Evolutionary conservation across 2,329 filamentous ascomycete species (phyloP).

Genomic region (Microcera coccophila): DNA sequence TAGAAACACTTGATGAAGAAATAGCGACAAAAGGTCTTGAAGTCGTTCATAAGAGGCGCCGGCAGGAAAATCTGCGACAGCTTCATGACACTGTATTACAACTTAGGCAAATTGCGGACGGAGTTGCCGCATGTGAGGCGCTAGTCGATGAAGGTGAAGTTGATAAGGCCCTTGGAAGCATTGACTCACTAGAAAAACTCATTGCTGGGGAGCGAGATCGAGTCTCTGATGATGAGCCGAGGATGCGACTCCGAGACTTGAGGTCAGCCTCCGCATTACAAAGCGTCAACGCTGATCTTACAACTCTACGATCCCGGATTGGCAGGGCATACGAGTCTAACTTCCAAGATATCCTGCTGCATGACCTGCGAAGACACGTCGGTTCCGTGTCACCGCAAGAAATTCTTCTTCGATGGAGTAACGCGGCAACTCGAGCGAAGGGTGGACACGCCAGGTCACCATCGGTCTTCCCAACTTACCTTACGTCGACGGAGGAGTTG

Average conservation of each 20-base stretch:
- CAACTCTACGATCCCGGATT: slow-evolving; percentile 71
- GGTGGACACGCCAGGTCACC: slow-evolving; percentile 63
- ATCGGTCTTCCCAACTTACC: slow-evolving; percentile 72
- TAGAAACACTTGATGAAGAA: slow-evolving; percentile 77
- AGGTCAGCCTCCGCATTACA: slow-evolving; percentile 74
- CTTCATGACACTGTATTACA: slow-evolving; percentile 80
- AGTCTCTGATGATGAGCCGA: slow-evolving; percentile 27
- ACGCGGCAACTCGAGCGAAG: slow-evolving; percentile 67
- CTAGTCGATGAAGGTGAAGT: slow-evolving; percentile 80
- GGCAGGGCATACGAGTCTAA: slow-evolving; percentile 81
- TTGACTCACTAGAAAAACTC: slow-evolving; percentile 74
- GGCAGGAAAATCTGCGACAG: slow-evolving; percentile 79
- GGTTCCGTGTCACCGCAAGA: slow-evolving; percentile 66
- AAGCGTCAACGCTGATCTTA: slow-evolving; percentile 73
- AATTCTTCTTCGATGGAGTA: slow-evolving; percentile 81
- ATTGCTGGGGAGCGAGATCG: slow-evolving; percentile 66
- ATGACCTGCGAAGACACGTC: slow-evolving; percentile 76
- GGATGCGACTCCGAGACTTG: slow-evolving; percentile 59
- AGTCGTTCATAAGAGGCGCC: slow-evolving; percentile 76
- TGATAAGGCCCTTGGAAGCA: slow-evolving; percentile 71
- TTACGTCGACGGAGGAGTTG: slow-evolving; percentile 67
- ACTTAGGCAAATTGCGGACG: slow-evolving; percentile 71
- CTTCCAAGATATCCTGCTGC: slow-evolving; percentile 73
- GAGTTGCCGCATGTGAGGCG: slow-evolving; percentile 71
- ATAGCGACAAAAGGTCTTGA: slow-evolving; percentile 82